Conservation (phyloP, 805 yeast genomes). For the Lipomyces kockii region DNA sequence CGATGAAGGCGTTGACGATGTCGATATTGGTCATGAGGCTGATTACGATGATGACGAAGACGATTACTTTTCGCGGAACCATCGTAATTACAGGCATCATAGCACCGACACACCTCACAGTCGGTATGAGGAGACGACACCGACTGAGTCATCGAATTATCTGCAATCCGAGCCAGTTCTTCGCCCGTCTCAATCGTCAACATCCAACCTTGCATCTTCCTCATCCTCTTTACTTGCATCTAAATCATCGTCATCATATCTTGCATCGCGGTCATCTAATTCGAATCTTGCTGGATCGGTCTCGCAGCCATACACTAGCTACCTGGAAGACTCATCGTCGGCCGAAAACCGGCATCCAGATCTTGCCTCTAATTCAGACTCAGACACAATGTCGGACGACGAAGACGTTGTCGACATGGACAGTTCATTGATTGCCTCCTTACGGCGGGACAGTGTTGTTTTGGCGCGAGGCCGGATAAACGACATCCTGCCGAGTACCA, state of each 20-base stretch:
- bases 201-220: background rate
- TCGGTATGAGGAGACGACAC: conserved; percentile 12
- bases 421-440: conserved; percentile 14
- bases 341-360: conserved; percentile 8
- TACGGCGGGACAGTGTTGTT: conserved; percentile 35
- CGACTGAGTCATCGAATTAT: background rate
- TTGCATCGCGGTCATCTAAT: conserved; percentile 15
- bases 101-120: background rate
- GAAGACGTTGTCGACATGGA: conserved; percentile 35
- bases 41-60: background rate
- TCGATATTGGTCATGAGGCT: conserved; percentile 5
- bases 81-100: background rate
- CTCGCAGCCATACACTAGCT: conserved; percentile 11
- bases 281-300: conserved; percentile 14
- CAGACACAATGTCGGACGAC: conserved; percentile 23
- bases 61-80: background rate
- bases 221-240: background rate
- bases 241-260: background rate
- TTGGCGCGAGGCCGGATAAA: conserved; percentile 33
- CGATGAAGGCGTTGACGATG: conserved; percentile 31
- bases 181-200: background rate
- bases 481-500: conserved; percentile 21
- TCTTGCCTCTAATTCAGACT: conserved; percentile 8
- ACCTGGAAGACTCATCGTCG: conserved; percentile 10
- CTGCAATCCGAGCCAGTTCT: background rate